phyloP scores from a whole-genome alignment of 1,284 basidiomycete species.

The Papiliotrema fonsecae region DNA sequence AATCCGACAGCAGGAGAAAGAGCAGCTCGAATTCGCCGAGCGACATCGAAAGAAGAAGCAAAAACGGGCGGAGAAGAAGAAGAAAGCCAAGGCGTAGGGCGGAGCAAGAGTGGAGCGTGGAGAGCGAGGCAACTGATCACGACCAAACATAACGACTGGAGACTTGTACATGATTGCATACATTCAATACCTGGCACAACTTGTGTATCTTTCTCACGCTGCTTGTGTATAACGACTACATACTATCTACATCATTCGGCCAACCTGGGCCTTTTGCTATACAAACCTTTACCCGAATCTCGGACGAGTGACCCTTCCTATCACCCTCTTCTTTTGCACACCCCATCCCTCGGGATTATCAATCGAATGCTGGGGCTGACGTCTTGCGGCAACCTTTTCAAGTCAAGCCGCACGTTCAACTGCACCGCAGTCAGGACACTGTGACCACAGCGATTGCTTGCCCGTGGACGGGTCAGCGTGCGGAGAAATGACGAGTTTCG shows the following conservation, averaged over 20 bases:
- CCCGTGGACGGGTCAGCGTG: conserved; percentile 42
- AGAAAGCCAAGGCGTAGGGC: neutral
- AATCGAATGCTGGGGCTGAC: too few species aligned
- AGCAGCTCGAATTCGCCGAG: too few species aligned
- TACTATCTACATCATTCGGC: too few species aligned
- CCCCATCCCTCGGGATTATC: too few species aligned
- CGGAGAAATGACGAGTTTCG: conserved; percentile 39
- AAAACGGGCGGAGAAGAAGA: conserved; percentile 1
- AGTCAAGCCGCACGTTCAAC: conserved; percentile 3
- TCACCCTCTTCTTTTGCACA: neutral
- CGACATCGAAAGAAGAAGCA: conserved; percentile 1
- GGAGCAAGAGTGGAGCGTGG: neutral
- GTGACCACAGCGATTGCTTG: conserved; percentile 39
- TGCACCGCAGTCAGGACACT: conserved; percentile 44
- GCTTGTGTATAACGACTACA: neutral
- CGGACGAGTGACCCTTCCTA: neutral
- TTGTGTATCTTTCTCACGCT: neutral
- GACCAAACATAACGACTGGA: neutral
- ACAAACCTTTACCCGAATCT: too few species aligned
- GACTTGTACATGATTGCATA: conserved; percentile 2
- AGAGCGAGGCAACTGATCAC: neutral
- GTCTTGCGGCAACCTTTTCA: too few species aligned
- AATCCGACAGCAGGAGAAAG: neutral
- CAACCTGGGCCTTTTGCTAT: too few species aligned
- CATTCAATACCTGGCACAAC: neutral